Evolutionary conservation across 2,329 filamentous ascomycete species (phyloP), one percentile per base, ranked within the genome.

Genomic region (Diaporthe sp.): DNA sequence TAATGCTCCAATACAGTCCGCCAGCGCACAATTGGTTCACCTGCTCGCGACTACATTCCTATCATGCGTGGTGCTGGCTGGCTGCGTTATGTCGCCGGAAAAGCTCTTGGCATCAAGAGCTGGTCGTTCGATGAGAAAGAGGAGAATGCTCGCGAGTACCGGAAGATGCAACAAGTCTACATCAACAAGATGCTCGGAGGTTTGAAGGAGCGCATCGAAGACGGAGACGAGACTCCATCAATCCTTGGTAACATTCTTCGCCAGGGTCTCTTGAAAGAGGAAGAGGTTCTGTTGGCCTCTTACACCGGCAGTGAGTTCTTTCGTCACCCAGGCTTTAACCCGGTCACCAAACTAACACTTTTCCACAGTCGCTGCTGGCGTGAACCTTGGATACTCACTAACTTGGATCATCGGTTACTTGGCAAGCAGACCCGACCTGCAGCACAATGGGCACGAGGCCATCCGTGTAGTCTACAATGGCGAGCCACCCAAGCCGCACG

Each of bases 11-110:
- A 10, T 4, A 13, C 17, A 59, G 55, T 59, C 31, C 55, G 55
- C 55, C 55, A 59, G 39, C 55, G 55, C 19, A 59, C 55, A 59
- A 59, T 59, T 22, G 55, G 55, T 10, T 59, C 55, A n/a, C 55
- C 55, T 37, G 57, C 34, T 61, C 57, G 34, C 10, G 57, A 61
- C 19, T 61, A 61, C 37, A 61, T 61, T 2, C 57, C 57, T 10
- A n/a, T 61, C n/a, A 1, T 61, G 34, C 57, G 57, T 42, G 55
- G 55, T 17, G 34, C 34, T 19, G 55, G 55, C 31, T 59, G 55
- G 55, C 8, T 59, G 0, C 34, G 55, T 34, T 59, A 59, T n/a
- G 55, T 59, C 12, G 55, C 55, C 3, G 55, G 55, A 12, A 59
- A 59, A 9, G 31, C 55, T 37, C 55, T 59, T 59, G 55, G 55